Conservation (phyloP, 2,329 filamentous ascomycete genomes). For the Paraconiothyrium sp. region DNA sequence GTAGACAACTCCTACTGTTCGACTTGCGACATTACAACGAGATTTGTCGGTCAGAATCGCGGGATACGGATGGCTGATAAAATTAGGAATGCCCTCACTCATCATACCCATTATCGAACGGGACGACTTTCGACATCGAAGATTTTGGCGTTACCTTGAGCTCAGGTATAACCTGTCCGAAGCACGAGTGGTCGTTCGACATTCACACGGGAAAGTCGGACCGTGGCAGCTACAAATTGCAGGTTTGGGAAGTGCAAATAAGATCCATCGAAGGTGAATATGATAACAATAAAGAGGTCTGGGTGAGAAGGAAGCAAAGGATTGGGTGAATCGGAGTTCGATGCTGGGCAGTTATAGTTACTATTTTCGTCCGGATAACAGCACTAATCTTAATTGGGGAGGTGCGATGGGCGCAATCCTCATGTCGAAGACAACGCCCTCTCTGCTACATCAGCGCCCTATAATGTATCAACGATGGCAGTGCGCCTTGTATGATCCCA, state of each 20-base stretch:
- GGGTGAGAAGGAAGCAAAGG: slow-evolving; percentile 48
- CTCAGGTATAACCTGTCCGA: slow-evolving; percentile 71
- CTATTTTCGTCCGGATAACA: neutral
- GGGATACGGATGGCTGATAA: neutral
- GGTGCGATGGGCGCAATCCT: neutral
- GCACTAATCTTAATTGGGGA: neutral
- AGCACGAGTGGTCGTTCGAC: slow-evolving; percentile 78
- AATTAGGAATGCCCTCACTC: slow-evolving; percentile 68
- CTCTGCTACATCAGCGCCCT: neutral
- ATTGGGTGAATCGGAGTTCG: slow-evolving; percentile 28
- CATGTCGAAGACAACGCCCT: neutral
- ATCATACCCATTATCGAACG: slow-evolving; percentile 71
- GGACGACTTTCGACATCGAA: slow-evolving; percentile 74
- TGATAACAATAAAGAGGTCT: slow-evolving; percentile 27
- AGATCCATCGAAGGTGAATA: slow-evolving; percentile 28
- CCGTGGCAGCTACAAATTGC: slow-evolving; percentile 68
- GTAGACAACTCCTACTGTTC: neutral
- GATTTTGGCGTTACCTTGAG: slow-evolving; percentile 73
- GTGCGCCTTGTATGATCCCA: slow-evolving; percentile 1
- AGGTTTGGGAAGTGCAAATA: slow-evolving; percentile 71
- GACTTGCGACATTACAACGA: too few species aligned
- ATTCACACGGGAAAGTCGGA: slow-evolving; percentile 70
- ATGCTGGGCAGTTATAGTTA: neutral
- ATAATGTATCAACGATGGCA: neutral
- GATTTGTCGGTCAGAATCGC: too few species aligned